Percentiles rank a stretch among this genome's conserved stretches.
phyloP scores from a whole-genome alignment of 129 eudicot genomes.

The Arctium minus region DNA sequence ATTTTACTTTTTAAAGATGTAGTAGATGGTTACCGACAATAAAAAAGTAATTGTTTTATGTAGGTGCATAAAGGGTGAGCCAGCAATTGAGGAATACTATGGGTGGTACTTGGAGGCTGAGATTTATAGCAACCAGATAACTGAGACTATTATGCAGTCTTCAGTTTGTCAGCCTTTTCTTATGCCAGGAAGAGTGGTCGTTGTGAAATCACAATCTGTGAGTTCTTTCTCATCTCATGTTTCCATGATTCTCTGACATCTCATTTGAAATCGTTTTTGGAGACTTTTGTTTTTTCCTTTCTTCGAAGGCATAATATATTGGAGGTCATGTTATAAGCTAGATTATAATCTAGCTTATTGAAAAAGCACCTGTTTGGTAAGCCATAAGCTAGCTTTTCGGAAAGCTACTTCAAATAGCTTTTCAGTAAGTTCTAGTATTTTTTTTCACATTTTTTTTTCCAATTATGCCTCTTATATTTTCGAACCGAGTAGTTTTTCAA shows the following conservation, averaged over 20 bases:
- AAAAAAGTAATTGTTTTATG: neutral
- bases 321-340: neutral
- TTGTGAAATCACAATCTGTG: slow-evolving; percentile 85
- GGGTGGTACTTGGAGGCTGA: slow-evolving; percentile 85
- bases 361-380: neutral
- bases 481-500: neutral
- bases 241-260: neutral
- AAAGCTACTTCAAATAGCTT: neutral
- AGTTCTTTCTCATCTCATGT: slow-evolving; percentile 31
- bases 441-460: neutral
- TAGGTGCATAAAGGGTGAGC: slow-evolving; percentile 99
- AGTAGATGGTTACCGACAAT: neutral
- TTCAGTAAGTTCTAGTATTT: neutral
- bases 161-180: slow-evolving; percentile 60
- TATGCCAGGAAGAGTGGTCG: slow-evolving; percentile 77
- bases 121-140: slow-evolving; percentile 51
- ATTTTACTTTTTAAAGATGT: no score
- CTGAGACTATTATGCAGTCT: slow-evolving; percentile 72
- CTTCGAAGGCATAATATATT: neutral
- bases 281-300: no score
- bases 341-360: neutral
- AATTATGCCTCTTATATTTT: neutral
- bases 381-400: neutral
- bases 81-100: slow-evolving; percentile 89
- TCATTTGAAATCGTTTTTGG: neutral